Evolutionary conservation across 257 asterid genomes (phyloP).

Genomic region (Osmanthus fragrans): DNA sequence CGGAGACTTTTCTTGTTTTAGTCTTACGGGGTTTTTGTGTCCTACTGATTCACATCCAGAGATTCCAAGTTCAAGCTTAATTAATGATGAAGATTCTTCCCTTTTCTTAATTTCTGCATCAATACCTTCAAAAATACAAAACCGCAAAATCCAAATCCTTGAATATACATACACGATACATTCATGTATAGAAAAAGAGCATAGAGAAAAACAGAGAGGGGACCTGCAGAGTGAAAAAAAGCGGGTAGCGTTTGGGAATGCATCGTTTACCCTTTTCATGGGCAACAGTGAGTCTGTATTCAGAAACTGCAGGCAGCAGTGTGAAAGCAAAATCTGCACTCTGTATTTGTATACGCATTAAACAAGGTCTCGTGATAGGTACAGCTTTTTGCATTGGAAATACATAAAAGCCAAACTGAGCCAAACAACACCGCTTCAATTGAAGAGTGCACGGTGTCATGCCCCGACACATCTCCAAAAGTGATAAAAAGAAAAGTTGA

Average conservation of each 20-base stretch:
- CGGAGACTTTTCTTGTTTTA: slow-evolving; percentile 30
- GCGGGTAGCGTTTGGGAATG: neutral
- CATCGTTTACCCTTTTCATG: neutral
- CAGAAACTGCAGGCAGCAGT: neutral
- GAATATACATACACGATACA: neutral
- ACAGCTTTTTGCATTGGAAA: slow-evolving; percentile 3
- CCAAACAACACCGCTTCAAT: slow-evolving; percentile 31
- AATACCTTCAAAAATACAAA: slow-evolving; percentile 23
- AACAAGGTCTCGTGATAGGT: neutral
- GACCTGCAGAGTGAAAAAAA: neutral
- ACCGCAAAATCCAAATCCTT: slow-evolving; percentile 17
- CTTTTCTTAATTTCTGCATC: slow-evolving; percentile 5
- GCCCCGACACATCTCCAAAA: too few species aligned
- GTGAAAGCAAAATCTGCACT: neutral
- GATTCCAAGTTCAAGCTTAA: slow-evolving; percentile 50
- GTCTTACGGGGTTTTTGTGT: slow-evolving; percentile 9
- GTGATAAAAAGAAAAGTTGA: too few species aligned
- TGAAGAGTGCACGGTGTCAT: slow-evolving; percentile 4
- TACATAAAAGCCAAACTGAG: slow-evolving; percentile 21
- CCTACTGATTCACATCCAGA: slow-evolving; percentile 25
- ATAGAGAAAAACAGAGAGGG: neutral
- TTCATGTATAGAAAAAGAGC: slow-evolving; percentile 3
- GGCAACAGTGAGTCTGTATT: neutral
- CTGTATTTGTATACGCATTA: neutral
- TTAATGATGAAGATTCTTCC: slow-evolving; percentile 22